A percentile compares a stretch with the other conserved stretches of the same genome.
These are phyloP conservation scores for Agapanthus africanus DNA, from an alignment of 106 monocot species.

Conservation along the genomic window DNA sequence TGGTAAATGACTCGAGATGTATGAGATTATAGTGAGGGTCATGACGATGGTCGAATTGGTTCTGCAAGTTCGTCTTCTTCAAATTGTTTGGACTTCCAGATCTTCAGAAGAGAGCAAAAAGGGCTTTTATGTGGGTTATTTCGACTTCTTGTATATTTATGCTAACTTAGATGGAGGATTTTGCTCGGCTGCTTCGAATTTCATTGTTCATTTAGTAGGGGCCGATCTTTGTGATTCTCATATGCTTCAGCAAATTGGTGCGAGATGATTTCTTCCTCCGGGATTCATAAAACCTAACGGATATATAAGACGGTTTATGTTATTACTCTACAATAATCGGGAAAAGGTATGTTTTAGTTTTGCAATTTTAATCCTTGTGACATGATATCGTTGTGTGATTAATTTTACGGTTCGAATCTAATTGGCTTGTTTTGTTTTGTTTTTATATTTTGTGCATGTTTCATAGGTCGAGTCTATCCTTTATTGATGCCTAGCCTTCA, in stretches of 20 bases:
- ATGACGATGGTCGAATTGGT: slow-evolving; percentile 69
- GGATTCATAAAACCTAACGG: slow-evolving; percentile 19
- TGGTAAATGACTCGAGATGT: slow-evolving; percentile 74
- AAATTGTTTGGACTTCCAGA: slow-evolving; percentile 44
- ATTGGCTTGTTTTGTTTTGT: too few species aligned
- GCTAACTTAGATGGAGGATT: slow-evolving; percentile 29
- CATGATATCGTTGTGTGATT: too few species aligned
- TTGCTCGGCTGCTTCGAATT: slow-evolving; percentile 45
- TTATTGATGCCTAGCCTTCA: too few species aligned
- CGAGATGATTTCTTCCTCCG: slow-evolving; percentile 31
- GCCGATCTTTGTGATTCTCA: slow-evolving; percentile 31
- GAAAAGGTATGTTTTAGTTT: too few species aligned
- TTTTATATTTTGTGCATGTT: too few species aligned
- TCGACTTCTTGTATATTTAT: slow-evolving; percentile 44
- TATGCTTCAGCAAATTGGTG: slow-evolving; percentile 73
- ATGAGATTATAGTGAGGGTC: slow-evolving; percentile 66
- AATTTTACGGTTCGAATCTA: too few species aligned
- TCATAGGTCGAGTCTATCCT: too few species aligned
- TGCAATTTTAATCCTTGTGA: too few species aligned
- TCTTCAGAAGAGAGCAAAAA: slow-evolving; percentile 20
- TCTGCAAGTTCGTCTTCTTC: slow-evolving; percentile 56
- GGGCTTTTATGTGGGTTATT: slow-evolving; percentile 19
- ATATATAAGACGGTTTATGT: background rate
- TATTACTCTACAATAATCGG: background rate
- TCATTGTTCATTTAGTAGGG: slow-evolving; percentile 48